Conservation (phyloP, 495 filamentous ascomycete species). For the Paragyromitra xinjiangensis region DNA sequence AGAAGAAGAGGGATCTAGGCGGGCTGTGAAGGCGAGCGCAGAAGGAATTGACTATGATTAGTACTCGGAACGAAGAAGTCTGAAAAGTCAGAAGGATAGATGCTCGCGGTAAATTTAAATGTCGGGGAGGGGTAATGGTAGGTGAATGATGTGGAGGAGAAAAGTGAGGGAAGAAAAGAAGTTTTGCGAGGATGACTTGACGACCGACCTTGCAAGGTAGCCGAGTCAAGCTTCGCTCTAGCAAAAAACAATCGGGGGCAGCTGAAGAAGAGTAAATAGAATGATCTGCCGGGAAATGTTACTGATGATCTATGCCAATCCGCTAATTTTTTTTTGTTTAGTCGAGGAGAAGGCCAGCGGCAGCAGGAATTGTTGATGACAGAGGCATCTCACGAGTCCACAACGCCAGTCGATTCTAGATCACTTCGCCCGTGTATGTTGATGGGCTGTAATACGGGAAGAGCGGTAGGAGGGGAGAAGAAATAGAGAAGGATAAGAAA, state of each 20-base stretch:
- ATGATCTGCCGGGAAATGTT: conserved; percentile 10
- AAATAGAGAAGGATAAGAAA: conserved; percentile 30
- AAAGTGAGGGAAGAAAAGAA: conserved; percentile 23
- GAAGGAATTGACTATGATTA: conserved; percentile 27
- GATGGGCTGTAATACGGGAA: conserved; percentile 25
- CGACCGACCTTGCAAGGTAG: conserved; percentile 46
- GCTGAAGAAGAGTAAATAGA: conserved; percentile 17
- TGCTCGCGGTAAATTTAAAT: conserved; percentile 5
- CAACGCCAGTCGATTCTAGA: conserved; percentile 35
- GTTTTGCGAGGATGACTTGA: conserved; percentile 27
- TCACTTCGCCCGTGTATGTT: conserved; percentile 34
- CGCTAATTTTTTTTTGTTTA: conserved; percentile 31
- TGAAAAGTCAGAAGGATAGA: background rate
- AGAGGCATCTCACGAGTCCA: conserved; percentile 51
- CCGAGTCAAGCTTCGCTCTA: conserved; percentile 40
- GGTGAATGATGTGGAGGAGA: conserved; percentile 7
- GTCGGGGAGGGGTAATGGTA: conserved; percentile 10
- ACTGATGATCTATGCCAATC: conserved; percentile 25
- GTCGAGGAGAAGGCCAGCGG: conserved; percentile 33
- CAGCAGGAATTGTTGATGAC: conserved; percentile 45
- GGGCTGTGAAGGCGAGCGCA: conserved; percentile 11
- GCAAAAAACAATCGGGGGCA: conserved; percentile 21
- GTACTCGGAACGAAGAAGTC: conserved; percentile 6
- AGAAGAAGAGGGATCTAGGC: conserved; percentile 9
- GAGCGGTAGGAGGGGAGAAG: conserved; percentile 23